Conservation (phyloP, 805 yeast species). For the Spathaspora girioi region DNA sequence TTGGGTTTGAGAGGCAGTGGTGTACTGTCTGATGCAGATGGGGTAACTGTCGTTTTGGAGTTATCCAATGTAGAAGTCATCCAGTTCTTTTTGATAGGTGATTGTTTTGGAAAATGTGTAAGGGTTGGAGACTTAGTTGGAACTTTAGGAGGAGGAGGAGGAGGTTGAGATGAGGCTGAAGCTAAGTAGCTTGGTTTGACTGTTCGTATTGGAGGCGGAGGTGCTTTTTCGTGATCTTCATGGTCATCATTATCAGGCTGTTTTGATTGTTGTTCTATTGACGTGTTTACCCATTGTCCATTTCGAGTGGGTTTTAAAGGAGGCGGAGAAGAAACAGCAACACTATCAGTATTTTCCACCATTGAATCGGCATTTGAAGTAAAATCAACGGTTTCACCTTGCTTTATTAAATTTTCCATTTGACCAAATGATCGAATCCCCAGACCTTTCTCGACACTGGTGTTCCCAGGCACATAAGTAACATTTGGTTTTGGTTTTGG, state of each 20-base stretch:
- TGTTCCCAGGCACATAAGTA: not conserved
- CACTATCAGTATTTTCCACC: not conserved
- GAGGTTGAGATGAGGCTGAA: constrained; percentile 1
- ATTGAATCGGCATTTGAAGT: not conserved
- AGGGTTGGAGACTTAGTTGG: not conserved
- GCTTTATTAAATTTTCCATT: constrained; percentile 17
- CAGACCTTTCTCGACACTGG: not conserved
- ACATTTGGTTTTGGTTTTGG: constrained; percentile 12
- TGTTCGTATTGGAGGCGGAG: not conserved
- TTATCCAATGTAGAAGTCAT: constrained; percentile 5
- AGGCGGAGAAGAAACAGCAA: not conserved
- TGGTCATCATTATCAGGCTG: not conserved
- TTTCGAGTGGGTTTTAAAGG: not conserved
- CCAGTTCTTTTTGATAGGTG: not conserved
- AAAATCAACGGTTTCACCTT: not conserved
- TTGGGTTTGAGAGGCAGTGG: constrained; percentile 1
- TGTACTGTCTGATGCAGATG: not conserved
- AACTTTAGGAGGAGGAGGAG: not conserved
- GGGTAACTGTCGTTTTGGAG: not conserved
- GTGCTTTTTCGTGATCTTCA: not conserved
- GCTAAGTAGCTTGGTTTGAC: constrained; percentile 7
- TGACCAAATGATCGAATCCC: constrained; percentile 17
- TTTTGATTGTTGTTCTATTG: not conserved
- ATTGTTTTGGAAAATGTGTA: not conserved
- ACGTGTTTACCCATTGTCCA: not conserved